Evolutionary conservation across 805 yeast genomes (phyloP).

Genomic region (Wickerhamiella australiensis): DNA sequence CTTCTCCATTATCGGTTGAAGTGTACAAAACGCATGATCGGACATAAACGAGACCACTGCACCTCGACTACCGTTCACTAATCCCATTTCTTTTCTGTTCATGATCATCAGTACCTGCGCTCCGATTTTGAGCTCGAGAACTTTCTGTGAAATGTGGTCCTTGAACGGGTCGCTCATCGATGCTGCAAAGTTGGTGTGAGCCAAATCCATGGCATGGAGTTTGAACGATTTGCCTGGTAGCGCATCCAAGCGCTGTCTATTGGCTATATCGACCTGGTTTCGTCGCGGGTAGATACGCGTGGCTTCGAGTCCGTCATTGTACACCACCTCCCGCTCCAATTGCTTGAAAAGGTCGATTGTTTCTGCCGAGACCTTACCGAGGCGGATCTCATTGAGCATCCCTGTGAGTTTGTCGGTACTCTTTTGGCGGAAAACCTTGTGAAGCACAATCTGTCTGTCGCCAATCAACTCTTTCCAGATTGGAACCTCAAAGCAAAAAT

Average conservation of each 20-base stretch:
- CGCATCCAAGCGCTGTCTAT: constrained; percentile 37
- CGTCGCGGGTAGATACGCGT: constrained; percentile 82
- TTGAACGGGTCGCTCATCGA: constrained; percentile 33
- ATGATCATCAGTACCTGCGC: constrained; percentile 88
- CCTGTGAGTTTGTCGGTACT: constrained; percentile 54
- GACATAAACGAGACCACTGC: constrained; percentile 43
- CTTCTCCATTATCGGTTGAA: constrained; percentile 11
- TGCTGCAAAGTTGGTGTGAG: not conserved
- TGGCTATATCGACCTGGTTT: constrained; percentile 69
- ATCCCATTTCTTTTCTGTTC: constrained; percentile 43
- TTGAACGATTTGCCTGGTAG: constrained; percentile 24
- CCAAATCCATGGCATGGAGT: not conserved
- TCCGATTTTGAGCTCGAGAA: constrained; percentile 55
- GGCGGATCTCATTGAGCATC: constrained; percentile 70
- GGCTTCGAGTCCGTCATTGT: constrained; percentile 72
- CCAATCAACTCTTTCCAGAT: constrained; percentile 55
- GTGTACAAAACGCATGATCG: constrained; percentile 14
- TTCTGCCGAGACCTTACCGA: constrained; percentile 46
- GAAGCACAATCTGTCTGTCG: constrained; percentile 49
- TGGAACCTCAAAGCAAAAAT: constrained; percentile 60
- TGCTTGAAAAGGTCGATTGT: constrained; percentile 38
- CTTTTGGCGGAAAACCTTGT: constrained; percentile 75
- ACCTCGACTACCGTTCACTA: constrained; percentile 90
- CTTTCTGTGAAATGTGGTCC: constrained; percentile 57
- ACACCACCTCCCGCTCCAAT: constrained; percentile 41